phyloP scores from a whole-genome alignment of 2,329 filamentous ascomycete species.

The Diaporthe caulivora region DNA sequence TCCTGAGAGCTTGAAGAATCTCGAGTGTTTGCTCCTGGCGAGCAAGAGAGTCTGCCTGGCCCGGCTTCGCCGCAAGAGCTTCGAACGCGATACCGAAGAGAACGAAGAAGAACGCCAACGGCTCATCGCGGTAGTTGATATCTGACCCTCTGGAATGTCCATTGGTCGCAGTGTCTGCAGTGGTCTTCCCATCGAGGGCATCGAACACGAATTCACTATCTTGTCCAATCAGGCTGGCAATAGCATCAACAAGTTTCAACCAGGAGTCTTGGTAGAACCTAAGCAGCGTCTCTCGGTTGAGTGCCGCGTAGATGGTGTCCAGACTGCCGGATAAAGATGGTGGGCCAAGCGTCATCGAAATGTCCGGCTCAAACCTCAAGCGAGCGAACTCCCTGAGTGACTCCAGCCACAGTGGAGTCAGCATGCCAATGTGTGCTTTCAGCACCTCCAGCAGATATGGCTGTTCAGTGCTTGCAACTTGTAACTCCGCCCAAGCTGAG shows the following conservation, averaged over 20 bases:
- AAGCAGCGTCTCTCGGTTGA: constrained; percentile 93
- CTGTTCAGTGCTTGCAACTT: constrained; percentile 94
- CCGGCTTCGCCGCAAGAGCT: constrained; percentile 86
- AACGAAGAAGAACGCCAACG: constrained; percentile 98
- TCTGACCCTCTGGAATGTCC: constrained; percentile 74
- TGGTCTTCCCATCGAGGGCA: constrained; percentile 87
- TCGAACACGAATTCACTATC: constrained; percentile 99
- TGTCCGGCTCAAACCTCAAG: constrained; percentile 92
- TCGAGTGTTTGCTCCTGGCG: constrained; percentile 82
- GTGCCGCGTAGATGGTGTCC: constrained; percentile 92
- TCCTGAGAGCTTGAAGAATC: constrained; percentile 91
- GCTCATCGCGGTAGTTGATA: constrained; percentile 98
- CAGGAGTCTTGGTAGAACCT: constrained; percentile 98
- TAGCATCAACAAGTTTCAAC: constrained; percentile 96
- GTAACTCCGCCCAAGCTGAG: constrained; percentile 96
- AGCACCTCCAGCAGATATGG: constrained; percentile 89
- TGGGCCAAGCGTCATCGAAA: constrained; percentile 88
- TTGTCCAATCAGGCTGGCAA: constrained; percentile 96
- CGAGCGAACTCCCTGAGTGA: constrained; percentile 94
- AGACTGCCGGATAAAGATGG: constrained; percentile 86
- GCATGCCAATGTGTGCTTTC: constrained; percentile 86
- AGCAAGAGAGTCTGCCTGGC: constrained; percentile 73
- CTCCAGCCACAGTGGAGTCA: constrained; percentile 94
- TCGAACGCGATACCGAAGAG: constrained; percentile 97
- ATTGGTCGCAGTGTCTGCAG: constrained; percentile 60